Percentiles rank a stretch among this genome's conserved stretches.
Conservation (phyloP, 169 alveolate species). For the Amoebophrya sp. region DNA sequence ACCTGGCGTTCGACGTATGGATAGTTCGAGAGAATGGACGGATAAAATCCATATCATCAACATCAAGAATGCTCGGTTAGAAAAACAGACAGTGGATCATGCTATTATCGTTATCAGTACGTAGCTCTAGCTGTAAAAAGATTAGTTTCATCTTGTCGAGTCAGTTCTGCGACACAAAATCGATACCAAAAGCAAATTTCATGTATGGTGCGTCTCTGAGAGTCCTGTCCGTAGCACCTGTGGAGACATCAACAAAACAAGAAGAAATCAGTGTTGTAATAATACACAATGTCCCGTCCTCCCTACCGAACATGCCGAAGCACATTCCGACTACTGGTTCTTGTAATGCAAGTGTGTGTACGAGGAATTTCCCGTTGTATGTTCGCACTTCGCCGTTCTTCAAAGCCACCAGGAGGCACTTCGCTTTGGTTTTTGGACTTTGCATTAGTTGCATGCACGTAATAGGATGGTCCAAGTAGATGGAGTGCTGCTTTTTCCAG, state of each 20-base stretch:
- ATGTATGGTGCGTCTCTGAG: too few relatives aligned
- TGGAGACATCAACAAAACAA: too few relatives aligned
- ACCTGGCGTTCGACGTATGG: not conserved
- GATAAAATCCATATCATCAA: not conserved
- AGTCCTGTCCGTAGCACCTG: too few relatives aligned
- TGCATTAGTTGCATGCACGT: not conserved
- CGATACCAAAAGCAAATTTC: too few relatives aligned
- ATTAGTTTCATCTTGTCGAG: too few relatives aligned
- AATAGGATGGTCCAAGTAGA: not conserved
- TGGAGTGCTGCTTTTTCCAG: slow-evolving; percentile 50
- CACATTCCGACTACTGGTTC: slow-evolving; percentile 35
- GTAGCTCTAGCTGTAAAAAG: too few relatives aligned
- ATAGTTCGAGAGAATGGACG: not conserved
- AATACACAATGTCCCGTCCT: slow-evolving; percentile 50
- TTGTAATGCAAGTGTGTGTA: slow-evolving; percentile 22
- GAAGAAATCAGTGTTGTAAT: too few relatives aligned
- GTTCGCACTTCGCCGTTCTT: slow-evolving; percentile 61
- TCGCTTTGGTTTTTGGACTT: not conserved
- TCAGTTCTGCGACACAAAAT: too few relatives aligned
- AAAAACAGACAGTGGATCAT: too few relatives aligned
- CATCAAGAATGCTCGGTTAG: not conserved
- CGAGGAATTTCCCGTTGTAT: slow-evolving; percentile 60
- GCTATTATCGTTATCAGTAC: too few relatives aligned
- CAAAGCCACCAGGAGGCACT: slow-evolving; percentile 59
- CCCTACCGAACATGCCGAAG: slow-evolving; percentile 67